Conservation (phyloP, 2,329 filamentous ascomycete genomes). For the Botrytis elliptica region DNA sequence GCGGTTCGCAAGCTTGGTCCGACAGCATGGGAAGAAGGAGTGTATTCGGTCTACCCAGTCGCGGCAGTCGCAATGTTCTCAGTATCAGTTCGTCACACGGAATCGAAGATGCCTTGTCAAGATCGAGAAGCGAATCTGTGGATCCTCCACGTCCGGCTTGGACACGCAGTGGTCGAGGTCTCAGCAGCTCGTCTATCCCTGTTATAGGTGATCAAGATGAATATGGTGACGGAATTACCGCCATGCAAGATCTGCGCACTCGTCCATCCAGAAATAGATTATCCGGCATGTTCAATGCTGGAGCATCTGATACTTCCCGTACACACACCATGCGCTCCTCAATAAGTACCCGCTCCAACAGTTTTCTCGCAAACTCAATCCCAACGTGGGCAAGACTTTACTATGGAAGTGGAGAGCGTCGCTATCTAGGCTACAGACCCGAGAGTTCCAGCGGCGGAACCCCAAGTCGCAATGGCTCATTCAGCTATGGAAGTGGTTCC, state of each 20-base stretch:
- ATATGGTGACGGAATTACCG: slow-evolving; percentile 61
- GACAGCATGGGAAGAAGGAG: slow-evolving; percentile 46
- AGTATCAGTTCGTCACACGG: slow-evolving; percentile 54
- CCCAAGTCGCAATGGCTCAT: slow-evolving; percentile 49
- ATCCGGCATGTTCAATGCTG: slow-evolving; percentile 50
- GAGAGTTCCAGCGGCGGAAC: slow-evolving; percentile 34
- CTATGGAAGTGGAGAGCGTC: slow-evolving; percentile 65
- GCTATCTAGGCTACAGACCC: slow-evolving; percentile 44
- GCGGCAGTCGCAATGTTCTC: slow-evolving; percentile 50
- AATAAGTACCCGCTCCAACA: slow-evolving; percentile 46
- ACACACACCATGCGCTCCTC: slow-evolving; percentile 39
- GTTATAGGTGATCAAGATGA: slow-evolving; percentile 60
- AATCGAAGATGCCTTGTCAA: slow-evolving; percentile 28
- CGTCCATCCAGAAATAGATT: slow-evolving; percentile 55
- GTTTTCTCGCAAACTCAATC: slow-evolving; percentile 43
- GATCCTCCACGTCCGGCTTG: slow-evolving; percentile 51
- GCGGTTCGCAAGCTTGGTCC: slow-evolving; percentile 47
- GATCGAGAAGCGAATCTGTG: slow-evolving; percentile 41
- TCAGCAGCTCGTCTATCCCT: slow-evolving; percentile 42
- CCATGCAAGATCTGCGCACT: slow-evolving; percentile 53
- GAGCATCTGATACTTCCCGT: slow-evolving; percentile 44
- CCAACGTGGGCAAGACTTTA: slow-evolving; percentile 59
- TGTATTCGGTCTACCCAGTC: slow-evolving; percentile 48
- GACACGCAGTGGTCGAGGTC: slow-evolving; percentile 39
- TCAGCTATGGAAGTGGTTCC: slow-evolving; percentile 45